phyloP scores from a whole-genome alignment of 371 early-diverging fungal genomes.

The Batkoa obscura region DNA sequence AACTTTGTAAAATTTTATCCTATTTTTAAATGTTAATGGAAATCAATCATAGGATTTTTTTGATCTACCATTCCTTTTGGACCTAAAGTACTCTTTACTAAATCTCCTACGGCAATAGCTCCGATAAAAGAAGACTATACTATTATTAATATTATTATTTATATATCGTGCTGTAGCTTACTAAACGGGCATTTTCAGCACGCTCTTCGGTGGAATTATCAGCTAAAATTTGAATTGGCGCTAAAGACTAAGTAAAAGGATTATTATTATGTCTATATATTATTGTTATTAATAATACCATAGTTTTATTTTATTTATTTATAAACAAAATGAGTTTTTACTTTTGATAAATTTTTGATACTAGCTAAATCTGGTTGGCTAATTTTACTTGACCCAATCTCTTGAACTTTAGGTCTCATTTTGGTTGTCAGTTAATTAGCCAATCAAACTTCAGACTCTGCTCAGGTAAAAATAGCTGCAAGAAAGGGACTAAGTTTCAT shows the following conservation, averaged over 20 bases:
- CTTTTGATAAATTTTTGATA: too few relatives aligned
- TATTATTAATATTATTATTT: background rate
- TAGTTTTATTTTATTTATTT: too few relatives aligned
- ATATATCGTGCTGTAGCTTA: constrained; percentile 14
- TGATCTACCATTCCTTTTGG: constrained; percentile 67
- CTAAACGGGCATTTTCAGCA: constrained; percentile 94
- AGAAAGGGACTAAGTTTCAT: too few relatives aligned
- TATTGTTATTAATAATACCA: too few relatives aligned
- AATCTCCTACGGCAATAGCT: constrained; percentile 91
- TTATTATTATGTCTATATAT: background rate
- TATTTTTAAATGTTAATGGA: constrained; percentile 10
- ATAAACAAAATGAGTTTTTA: too few relatives aligned
- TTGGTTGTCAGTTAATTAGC: too few relatives aligned
- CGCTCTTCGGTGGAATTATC: constrained; percentile 89
- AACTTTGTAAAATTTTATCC: constrained; percentile 96
- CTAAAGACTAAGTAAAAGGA: constrained; percentile 25
- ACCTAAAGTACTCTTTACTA: constrained; percentile 83
- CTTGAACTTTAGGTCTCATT: too few relatives aligned
- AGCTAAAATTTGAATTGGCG: constrained; percentile 69
- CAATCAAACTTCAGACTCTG: too few relatives aligned
- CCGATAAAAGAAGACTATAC: constrained; percentile 43
- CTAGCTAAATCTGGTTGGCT: too few relatives aligned
- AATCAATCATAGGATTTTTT: constrained; percentile 19
- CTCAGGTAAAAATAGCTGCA: too few relatives aligned
- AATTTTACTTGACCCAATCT: too few relatives aligned